Percentiles rank a stretch among this genome's conserved stretches.
These are phyloP conservation scores for Conoideocrella luteorostrata DNA, from an alignment of 2,329 filamentous ascomycete species.

Conservation along the genomic window DNA sequence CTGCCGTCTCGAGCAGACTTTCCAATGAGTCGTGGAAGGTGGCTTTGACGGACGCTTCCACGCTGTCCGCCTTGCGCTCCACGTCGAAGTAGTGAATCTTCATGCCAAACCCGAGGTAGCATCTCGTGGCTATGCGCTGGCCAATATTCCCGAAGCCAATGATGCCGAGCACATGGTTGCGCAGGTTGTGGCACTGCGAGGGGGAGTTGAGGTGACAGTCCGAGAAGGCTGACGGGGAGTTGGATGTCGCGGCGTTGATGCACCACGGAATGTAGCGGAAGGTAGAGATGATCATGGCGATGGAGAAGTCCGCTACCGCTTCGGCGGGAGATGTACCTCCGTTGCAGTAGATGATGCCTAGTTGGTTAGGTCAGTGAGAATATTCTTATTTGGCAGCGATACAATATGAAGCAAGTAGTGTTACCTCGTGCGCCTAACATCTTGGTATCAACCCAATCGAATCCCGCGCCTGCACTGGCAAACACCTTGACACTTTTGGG, in stretches of 20 bases:
- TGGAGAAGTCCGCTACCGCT: constrained; percentile 64
- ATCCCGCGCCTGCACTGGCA: constrained; percentile 58
- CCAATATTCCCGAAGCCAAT: constrained; percentile 65
- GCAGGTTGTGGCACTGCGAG: constrained; percentile 55
- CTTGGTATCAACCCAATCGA: constrained; percentile 60
- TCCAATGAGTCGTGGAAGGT: constrained; percentile 45
- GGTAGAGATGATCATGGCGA: constrained; percentile 61
- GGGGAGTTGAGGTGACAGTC: constrained; percentile 56
- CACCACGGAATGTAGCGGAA: constrained; percentile 65
- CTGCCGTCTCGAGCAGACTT: constrained; percentile 42
- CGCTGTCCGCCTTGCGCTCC: constrained; percentile 34
- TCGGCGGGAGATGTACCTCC: constrained; percentile 64
- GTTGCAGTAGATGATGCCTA: constrained; percentile 66
- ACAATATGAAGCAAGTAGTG: no score
- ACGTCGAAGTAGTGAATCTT: constrained; percentile 58
- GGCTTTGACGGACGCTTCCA: constrained; percentile 38
- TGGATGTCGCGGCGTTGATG: constrained; percentile 44
- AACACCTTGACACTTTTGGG: constrained; percentile 53
- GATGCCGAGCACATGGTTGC: constrained; percentile 54
- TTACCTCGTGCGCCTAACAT: constrained; percentile 53
- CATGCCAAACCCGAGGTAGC: constrained; percentile 56
- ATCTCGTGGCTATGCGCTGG: constrained; percentile 50
- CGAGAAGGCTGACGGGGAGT: constrained; percentile 36
- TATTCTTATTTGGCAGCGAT: no score
- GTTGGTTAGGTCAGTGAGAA: no score